Conservation (phyloP, 305 asterid species). For the Fraxinus albicans region DNA sequence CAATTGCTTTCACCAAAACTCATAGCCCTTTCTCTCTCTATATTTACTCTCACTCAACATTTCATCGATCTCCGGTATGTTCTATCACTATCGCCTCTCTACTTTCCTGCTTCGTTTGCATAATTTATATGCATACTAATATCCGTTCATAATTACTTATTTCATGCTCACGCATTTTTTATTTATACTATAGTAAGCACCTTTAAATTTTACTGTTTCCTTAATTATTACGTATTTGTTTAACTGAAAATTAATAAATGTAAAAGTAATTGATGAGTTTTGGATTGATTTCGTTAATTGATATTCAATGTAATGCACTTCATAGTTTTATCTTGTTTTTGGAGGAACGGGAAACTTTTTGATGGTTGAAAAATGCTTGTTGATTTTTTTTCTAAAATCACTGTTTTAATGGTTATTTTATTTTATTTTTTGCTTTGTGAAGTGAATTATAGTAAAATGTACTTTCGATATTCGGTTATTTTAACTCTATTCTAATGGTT, state of each 20-base stretch:
- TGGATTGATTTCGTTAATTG: not conserved
- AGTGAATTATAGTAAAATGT: not conserved
- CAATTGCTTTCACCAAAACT: not conserved
- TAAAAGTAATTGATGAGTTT: not conserved
- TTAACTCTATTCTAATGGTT: not conserved
- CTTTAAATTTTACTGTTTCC: not conserved
- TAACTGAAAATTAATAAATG: not conserved
- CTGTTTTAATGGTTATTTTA: not conserved
- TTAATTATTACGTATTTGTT: not conserved
- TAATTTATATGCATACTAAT: not conserved
- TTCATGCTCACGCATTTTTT: not conserved
- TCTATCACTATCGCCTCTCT: not conserved
- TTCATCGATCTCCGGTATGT: slow-evolving; percentile 7
- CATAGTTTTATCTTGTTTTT: not conserved
- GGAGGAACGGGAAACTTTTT: not conserved
- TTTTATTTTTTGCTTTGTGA: not conserved
- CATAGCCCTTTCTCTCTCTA: not conserved
- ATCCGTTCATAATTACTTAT: not conserved
- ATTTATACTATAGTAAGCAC: not conserved
- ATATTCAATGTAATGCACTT: not conserved
- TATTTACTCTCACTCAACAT: not conserved
- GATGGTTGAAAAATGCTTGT: not conserved
- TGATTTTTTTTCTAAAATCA: not conserved
- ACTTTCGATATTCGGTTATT: not conserved
- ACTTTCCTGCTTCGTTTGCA: slow-evolving; percentile 2